Evolutionary conservation across 169 alveolate genomes (phyloP), one percentile per base, ranked within the genome.

Genomic region (Neospora caninum): DNA sequence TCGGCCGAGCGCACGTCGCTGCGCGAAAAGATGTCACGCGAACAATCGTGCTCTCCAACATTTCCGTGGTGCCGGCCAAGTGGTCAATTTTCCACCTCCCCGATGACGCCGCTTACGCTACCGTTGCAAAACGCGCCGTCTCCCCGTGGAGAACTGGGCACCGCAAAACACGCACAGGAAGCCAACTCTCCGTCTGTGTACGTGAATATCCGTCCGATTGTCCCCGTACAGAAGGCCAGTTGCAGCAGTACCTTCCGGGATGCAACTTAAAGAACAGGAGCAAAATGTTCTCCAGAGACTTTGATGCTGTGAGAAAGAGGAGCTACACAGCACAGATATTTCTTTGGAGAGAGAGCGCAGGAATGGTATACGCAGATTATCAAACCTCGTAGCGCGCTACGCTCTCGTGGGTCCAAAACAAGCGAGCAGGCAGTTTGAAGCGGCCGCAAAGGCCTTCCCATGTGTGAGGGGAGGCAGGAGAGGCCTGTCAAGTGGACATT

Each of bases 1-100:
- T 82, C 67, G 89, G 89, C 7, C 64, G 89, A 25, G 89, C 25
- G 34, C 89, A 82, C 67, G 13, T 82, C 38, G 89, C 89, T 25
- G 69, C 67, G 67, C 53, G 67, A 36, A 41, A 29, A 13, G 69
- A 64, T 20, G 89, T 82, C 67, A 82, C 9, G 89, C 53, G 89
- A 27, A 36, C 67, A 13, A 4, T 82, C 31, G 31, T 18, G 67
- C 89, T 82, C 31, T 29, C 34, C 38, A 82, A 31, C 64, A 20
- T 2, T 31, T 38, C 67, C 7, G 41, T 49, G 13, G 89, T 82
- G 20, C 67, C 67, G 20, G 89, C 64, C 34, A 27, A 29, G 43
- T 82, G 89, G 89, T 42, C 69, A 9, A 22, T 82, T 22, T 9
- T 20, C 39, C 89, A 82, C 38, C 31, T 82, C 41, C 64, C 89